A percentile compares a stretch with the other conserved stretches of the same genome.
These are phyloP conservation scores for Clavispora phyllophila DNA, from an alignment of 805 yeast genomes.

Conservation along the genomic window DNA sequence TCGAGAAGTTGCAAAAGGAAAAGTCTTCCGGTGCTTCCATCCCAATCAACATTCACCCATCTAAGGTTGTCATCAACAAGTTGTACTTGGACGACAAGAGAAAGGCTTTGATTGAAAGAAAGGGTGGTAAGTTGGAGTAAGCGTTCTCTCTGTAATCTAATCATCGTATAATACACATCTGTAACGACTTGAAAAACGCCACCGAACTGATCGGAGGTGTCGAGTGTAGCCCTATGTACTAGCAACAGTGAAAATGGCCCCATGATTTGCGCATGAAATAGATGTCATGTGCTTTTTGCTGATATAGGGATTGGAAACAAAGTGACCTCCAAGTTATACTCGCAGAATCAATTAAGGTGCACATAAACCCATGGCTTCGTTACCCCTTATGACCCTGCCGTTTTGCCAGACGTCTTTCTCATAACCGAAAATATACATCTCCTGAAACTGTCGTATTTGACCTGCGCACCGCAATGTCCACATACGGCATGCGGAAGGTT, in stretches of 20 bases:
- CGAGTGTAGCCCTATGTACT: too few species aligned
- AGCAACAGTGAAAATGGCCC: too few species aligned
- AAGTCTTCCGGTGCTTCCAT: slow-evolving; percentile 97
- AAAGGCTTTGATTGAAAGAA: slow-evolving; percentile 94
- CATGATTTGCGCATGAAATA: too few species aligned
- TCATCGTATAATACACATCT: slow-evolving; percentile 18
- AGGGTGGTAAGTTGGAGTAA: slow-evolving; percentile 96
- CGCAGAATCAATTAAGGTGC: too few species aligned
- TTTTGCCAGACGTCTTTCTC: too few species aligned
- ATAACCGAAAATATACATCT: neutral
- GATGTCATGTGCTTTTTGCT: too few species aligned
- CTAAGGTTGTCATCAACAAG: slow-evolving; percentile 98
- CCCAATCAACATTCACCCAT: slow-evolving; percentile 97
- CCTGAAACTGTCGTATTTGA: neutral
- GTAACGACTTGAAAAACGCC: neutral
- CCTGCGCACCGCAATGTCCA: neutral
- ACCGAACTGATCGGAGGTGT: neutral
- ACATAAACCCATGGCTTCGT: too few species aligned
- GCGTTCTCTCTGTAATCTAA: slow-evolving; percentile 20
- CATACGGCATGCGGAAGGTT: neutral
- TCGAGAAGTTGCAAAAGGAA: slow-evolving; percentile 96
- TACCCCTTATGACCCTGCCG: too few species aligned
- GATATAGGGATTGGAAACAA: too few species aligned
- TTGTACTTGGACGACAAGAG: slow-evolving; percentile 98
- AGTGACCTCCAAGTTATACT: too few species aligned